Percentiles rank a stretch among this genome's conserved stretches.
Evolutionary conservation across 192 early-diverging fungal genomes (phyloP).

Genomic region (Cetraspora pellucida): DNA sequence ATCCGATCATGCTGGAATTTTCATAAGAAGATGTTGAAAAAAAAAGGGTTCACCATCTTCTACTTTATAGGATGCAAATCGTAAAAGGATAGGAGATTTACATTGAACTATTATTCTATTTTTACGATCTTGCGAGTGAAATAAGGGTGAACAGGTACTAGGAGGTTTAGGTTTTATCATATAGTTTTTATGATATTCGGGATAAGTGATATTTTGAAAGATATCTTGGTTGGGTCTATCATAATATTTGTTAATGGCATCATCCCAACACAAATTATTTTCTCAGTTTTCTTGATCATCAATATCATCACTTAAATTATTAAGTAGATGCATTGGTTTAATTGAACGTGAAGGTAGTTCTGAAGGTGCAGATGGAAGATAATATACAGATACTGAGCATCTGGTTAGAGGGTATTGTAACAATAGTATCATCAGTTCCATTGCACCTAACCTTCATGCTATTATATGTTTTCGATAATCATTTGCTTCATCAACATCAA

Average conservation of each 20-base stretch:
- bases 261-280: background rate
- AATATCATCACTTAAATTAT: too few species aligned
- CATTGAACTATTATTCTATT: background rate
- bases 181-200: background rate
- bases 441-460: background rate
- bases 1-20: background rate
- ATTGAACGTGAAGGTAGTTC: background rate
- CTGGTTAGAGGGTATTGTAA: too few species aligned
- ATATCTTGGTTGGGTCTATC: background rate
- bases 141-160: too few species aligned
- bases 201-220: background rate
- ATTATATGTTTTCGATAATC: background rate
- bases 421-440: constrained; percentile 2
- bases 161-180: background rate
- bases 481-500: too few species aligned
- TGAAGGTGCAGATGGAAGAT: background rate
- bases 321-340: background rate
- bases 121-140: background rate
- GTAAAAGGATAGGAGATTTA: background rate
- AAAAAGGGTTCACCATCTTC: too few species aligned
- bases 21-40: background rate
- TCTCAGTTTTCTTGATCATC: background rate
- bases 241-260: background rate
- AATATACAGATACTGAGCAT: background rate
- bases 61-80: background rate